These are phyloP conservation scores for Mycena sanguinolenta DNA, from an alignment of 768 basidiomycete species.

Conservation along the genomic window DNA sequence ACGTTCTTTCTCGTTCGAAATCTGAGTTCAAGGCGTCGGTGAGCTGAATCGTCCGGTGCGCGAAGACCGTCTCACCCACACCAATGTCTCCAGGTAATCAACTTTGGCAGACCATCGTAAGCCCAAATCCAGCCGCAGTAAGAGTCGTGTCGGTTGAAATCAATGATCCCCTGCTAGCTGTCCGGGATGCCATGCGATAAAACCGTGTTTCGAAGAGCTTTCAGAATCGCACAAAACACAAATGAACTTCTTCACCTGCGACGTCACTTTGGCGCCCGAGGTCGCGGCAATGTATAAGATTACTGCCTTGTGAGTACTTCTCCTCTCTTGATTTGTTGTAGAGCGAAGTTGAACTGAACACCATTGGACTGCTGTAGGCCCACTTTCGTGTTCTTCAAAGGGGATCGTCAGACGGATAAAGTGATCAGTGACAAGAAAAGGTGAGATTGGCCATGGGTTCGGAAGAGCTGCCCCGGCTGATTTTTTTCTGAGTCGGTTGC, in stretches of 20 bases:
- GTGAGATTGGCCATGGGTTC: not conserved
- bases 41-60: not conserved
- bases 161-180: not conserved
- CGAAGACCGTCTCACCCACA: not conserved
- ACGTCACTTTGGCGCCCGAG: not conserved
- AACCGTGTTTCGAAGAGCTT: slow-evolving; percentile 8
- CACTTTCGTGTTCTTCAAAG: slow-evolving; percentile 3
- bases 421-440: slow-evolving; percentile 1
- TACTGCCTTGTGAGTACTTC: not conserved
- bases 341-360: not conserved
- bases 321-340: no score
- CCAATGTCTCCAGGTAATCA: not conserved
- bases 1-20: slow-evolving; percentile 1
- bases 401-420: not conserved
- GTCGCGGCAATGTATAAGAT: not conserved
- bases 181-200: slow-evolving; percentile 2
- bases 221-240: not conserved
- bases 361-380: not conserved
- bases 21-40: not conserved
- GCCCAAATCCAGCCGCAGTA: not conserved
- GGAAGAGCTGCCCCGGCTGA: no score
- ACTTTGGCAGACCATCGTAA: not conserved
- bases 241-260: slow-evolving; percentile 3
- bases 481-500: not conserved
- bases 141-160: not conserved